Percentiles rank a stretch among this genome's conserved stretches.
Conservation (phyloP, 2,329 filamentous ascomycete species). For the Penicillium sp. region DNA sequence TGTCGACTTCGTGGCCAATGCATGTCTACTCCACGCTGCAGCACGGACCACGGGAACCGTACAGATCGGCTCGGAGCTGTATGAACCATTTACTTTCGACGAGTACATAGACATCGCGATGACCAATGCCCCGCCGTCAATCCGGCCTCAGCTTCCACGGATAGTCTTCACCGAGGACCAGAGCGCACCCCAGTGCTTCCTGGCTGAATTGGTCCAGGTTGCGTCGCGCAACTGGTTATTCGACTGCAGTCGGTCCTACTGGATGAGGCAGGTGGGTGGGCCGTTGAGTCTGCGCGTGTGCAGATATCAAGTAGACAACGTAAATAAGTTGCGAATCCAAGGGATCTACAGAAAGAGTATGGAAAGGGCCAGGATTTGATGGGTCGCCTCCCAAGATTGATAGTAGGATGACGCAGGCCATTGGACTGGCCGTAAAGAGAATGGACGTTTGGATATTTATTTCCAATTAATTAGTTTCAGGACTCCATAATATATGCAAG, state of each 20-base stretch:
- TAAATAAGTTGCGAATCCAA: slow-evolving; percentile 22
- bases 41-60: slow-evolving; percentile 30
- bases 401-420: not conserved
- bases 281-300: slow-evolving; percentile 29
- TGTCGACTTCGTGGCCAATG: slow-evolving; percentile 35
- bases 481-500: not conserved
- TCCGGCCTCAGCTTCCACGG: slow-evolving; percentile 23
- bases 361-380: slow-evolving; percentile 22
- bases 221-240: slow-evolving; percentile 34
- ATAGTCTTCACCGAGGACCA: slow-evolving; percentile 30
- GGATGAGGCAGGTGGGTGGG: slow-evolving; percentile 31
- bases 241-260: slow-evolving; percentile 34
- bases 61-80: slow-evolving; percentile 31
- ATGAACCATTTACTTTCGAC: slow-evolving; percentile 30
- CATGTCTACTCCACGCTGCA: slow-evolving; percentile 31
- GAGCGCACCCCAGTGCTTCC: slow-evolving; percentile 27
- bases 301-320: slow-evolving; percentile 23
- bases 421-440: not conserved
- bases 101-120: slow-evolving; percentile 22
- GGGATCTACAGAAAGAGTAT: slow-evolving; percentile 19
- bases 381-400: not conserved
- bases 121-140: slow-evolving; percentile 20
- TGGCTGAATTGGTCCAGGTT: slow-evolving; percentile 34
- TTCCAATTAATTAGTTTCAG: not conserved
- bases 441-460: not conserved